phyloP scores from a whole-genome alignment of 1,139 yeast genomes.

The Pichiaceae sp. region DNA sequence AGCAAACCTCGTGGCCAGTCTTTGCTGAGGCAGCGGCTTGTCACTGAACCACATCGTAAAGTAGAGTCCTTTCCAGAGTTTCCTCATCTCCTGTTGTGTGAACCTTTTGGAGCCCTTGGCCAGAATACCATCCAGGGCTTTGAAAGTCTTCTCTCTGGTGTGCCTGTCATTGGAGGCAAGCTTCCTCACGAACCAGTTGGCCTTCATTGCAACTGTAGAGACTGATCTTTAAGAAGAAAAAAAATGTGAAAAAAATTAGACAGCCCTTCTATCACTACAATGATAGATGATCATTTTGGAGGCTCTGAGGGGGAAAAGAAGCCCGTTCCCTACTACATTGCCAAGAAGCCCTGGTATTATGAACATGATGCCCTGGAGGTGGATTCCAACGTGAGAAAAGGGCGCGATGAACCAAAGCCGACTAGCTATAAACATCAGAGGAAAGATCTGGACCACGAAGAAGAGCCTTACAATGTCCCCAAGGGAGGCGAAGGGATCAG shows the following conservation, averaged over 20 bases:
- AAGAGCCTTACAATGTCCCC: conserved; percentile 25
- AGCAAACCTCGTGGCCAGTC: conserved; percentile 69
- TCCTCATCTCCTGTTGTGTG: conserved; percentile 49
- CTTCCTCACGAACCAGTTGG: conserved; percentile 59
- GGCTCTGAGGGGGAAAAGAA: conserved; percentile 29
- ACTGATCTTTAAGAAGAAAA: neutral
- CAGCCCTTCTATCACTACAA: neutral
- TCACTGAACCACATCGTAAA: conserved; percentile 96
- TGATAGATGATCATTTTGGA: conserved; percentile 3
- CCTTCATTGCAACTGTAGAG: conserved; percentile 13
- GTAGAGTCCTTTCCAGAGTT: conserved; percentile 90
- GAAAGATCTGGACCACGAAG: conserved; percentile 24
- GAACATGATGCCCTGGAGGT: conserved; percentile 16
- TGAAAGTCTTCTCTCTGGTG: conserved; percentile 69
- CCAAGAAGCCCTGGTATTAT: conserved; percentile 45
- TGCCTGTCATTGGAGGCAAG: conserved; percentile 76
- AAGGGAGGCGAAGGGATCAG: conserved; percentile 27
- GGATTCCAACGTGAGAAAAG: conserved; percentile 19
- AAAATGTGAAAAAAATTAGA: neutral
- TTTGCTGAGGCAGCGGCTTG: conserved; percentile 84
- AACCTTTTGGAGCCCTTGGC: conserved; percentile 22
- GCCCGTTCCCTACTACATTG: conserved; percentile 37
- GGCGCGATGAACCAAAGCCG: conserved; percentile 14
- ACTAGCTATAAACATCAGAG: conserved; percentile 42
- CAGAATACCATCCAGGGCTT: conserved; percentile 55